Base-by-base conservation (phyloP, 345 rosid genomes). In the Garcia nutans region DNA sequence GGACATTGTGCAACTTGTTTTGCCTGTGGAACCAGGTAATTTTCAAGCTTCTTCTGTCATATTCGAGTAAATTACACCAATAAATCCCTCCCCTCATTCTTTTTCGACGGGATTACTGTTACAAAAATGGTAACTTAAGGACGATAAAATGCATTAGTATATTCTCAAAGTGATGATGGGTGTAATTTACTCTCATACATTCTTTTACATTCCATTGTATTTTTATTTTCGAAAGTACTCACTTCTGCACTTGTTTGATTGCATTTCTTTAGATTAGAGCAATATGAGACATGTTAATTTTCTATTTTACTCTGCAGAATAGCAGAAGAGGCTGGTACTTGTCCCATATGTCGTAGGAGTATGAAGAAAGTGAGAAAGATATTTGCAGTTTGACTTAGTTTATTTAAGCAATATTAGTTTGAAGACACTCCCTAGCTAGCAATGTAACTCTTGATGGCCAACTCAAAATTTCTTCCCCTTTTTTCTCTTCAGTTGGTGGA, bases 281-380 rank as follows among this genome's bases (percentile, higher is more conserved):
- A 23, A 22, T 6, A 16, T 45, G 61, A 50, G 23, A 69, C 67
- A 11, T 54, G 45, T 37, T 7, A 20, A n/a, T n/a, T n/a, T 19
- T 12, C 57, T 31, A 12, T 17, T 62, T 37, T 56, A 58, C 73
- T 41, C 10, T 71, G 79, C 88, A 89, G 91, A 86, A 83, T 88
- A 26, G 81, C 88, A 33, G 98, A 91, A 82, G 93, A 90, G 17
- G 82, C 82, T 8, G 97, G 97, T 10, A 87, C 86, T 16, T 96
- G 98, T 76, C 98, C 99, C 0, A 84, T 96, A 61, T 96, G 99
- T 70, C 89, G 89, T 41, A 83, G 93, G 85, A 87, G 79, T 70
- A 92, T 96, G 88, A 96, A 86, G 91, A 96, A 96, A 84, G 97
- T 96, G 28, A 86, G 93, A 85, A 92, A 85, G 88, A 92, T 96